Evolutionary conservation across 805 yeast genomes (phyloP), one percentile per base, ranked within the genome.

Genomic region (Blastobotrys parvus): DNA sequence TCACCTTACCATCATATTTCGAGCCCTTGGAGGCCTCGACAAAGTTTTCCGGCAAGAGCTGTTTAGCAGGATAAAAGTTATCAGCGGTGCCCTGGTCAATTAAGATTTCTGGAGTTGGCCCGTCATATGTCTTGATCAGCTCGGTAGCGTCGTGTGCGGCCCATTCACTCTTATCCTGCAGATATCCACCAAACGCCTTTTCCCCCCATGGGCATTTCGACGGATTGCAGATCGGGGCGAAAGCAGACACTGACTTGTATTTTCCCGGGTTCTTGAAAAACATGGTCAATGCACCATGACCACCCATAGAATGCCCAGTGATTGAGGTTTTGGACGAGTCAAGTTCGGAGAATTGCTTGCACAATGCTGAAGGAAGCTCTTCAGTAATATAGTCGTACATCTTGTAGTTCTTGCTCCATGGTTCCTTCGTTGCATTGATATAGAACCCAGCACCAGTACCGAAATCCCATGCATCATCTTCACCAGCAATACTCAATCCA

Each of bases 241-340:
- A 90, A 0, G 96, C 97, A 45, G 86, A 76, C 34, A 84, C 89
- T 1, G 92, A 78, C 59, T 75, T 75, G 69, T 82, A 90, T 54
- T 68, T 69, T 1, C 78, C 81, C 1, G 89, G 85, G 60, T 82
- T 77, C 49, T 71, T 75, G 46, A 90, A 64, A 52, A 64, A 78
- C n/a, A 78, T 68, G 47, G 82, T 67, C 47, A 90, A 64, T 0
- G 98, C 94, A 45, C 97, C 98, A 60, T 75, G 86, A 1, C 98
- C 98, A 40, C 98, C 98, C 97, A 92, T 92, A 1, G 98, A 92
- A 62, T 92, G 97, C 35, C 98, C 98, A n/a, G 92, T 78, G 51
- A 90, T 77, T 17, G 90, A 75, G 41, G 79, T 72, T 33, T 74
- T 80, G 32, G 65, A 60, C 20, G 54, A 30, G 62, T 90, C 87